Evolutionary conservation across 2,329 filamentous ascomycete genomes (phyloP), one percentile per base, ranked within the genome.

Genomic region (Kalmusia sp.): DNA sequence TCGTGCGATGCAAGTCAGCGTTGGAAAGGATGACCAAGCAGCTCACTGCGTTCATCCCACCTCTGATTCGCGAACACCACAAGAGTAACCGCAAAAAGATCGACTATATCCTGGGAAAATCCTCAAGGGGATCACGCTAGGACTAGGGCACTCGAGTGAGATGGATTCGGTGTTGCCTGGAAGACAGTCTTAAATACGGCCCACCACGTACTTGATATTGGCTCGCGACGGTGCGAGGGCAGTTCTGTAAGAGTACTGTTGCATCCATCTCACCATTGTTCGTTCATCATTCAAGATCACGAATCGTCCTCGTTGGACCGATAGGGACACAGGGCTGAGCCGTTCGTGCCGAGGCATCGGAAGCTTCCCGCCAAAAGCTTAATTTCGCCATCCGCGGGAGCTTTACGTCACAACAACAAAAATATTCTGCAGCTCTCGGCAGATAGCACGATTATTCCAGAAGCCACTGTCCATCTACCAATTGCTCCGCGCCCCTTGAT

Each of bases 291-390:
- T 17, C 9, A 21, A n/a, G 4, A 31, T 15, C 14, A 7, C 39
- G 24, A 17, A 25, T 31, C n/a, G 30, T 34, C 28, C 11, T 27
- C 41, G 28, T 27, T 19, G 28, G 17, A 15, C 24, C 15, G 30
- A 33, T 6, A 14, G 12, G 11, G 4, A 14, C 43, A 21, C 27
- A 46, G 30, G 43, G 30, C 43, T 46, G 41, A n/a, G n/a, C n/a
- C n/a, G 12, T 34, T 21, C 17, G 4, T 45, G 30, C 43, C 43
- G 43, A 46, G 43, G 30, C 30, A 6, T 15, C 30, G 28, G 43
- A 35, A 35, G 21, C 43, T 46, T 35, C n/a, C 43, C 43, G 43
- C 14, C 15, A 33, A 17, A 43, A 43, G 39, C 39, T 43, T 43
- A 43, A 43, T 8, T 19, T 14, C 15, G 12, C n/a, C 39, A 3